phyloP scores from a whole-genome alignment of 257 asterid species.

The Forsythia viridissima region DNA sequence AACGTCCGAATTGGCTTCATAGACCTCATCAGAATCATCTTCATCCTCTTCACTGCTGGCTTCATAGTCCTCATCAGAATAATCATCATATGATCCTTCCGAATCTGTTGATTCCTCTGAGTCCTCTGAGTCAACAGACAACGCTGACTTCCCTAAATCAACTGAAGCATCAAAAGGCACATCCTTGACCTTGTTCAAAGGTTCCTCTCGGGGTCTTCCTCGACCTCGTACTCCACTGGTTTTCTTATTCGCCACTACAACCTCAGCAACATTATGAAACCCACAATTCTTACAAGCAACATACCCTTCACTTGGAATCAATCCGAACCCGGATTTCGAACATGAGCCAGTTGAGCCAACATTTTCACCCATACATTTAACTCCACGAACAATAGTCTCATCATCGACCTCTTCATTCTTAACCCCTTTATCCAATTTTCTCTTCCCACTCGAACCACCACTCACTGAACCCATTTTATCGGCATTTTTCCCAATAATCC shows the following conservation, averaged over 20 bases:
- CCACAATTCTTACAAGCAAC: slow-evolving; percentile 5
- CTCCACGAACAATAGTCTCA: background rate
- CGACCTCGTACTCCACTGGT: background rate
- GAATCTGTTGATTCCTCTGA: slow-evolving; percentile 6
- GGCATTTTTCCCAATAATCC: background rate
- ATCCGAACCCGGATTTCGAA: slow-evolving; percentile 5
- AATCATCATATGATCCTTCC: slow-evolving; percentile 12
- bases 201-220: slow-evolving; percentile 13
- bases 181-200: background rate
- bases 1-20: background rate
- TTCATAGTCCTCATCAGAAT: slow-evolving; percentile 6
- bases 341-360: slow-evolving; percentile 22
- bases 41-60: slow-evolving; percentile 24
- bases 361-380: slow-evolving; percentile 12
- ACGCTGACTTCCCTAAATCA: background rate
- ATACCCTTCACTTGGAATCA: slow-evolving; percentile 10
- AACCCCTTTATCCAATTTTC: slow-evolving; percentile 5
- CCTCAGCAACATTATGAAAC: background rate
- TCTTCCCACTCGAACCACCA: background rate
- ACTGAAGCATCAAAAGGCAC: background rate
- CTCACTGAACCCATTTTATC: background rate
- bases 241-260: too few relatives aligned
- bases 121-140: slow-evolving; percentile 7
- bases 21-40: slow-evolving; percentile 25
- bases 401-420: background rate